These are phyloP conservation scores for Pythium dissotocum DNA, from an alignment of 352 stramenopile species.

Conservation along the genomic window DNA sequence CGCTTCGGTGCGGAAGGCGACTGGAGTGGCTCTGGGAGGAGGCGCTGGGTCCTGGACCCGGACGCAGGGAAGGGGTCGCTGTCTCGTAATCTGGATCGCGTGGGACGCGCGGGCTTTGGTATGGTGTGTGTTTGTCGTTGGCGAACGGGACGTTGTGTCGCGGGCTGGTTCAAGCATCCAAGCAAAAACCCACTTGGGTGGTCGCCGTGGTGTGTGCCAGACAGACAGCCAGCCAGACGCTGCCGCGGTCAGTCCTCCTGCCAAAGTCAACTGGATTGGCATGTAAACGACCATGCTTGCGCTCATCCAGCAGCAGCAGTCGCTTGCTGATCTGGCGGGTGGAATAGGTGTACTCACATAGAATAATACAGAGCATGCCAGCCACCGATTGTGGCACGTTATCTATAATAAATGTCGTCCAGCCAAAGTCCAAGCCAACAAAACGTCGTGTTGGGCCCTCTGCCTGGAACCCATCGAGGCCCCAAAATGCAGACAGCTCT, in stretches of 20 bases:
- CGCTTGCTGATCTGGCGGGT: background rate
- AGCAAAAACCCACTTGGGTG: background rate
- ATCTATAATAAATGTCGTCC: background rate
- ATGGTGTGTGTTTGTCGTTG: background rate
- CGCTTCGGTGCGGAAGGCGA: background rate
- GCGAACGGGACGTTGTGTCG: conserved; percentile 2
- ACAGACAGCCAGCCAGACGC: background rate
- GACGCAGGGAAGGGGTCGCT: background rate
- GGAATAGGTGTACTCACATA: background rate
- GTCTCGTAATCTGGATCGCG: background rate
- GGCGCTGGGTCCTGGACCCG: background rate
- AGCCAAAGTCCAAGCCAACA: too few species aligned
- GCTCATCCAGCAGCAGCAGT: background rate
- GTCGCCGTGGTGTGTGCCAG: background rate
- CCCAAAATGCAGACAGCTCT: too few species aligned
- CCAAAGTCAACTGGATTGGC: background rate
- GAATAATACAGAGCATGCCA: background rate
- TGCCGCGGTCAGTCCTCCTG: background rate
- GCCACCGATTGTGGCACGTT: background rate
- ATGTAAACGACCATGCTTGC: background rate
- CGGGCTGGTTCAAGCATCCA: background rate
- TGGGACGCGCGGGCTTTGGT: background rate
- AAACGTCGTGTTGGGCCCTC: too few species aligned
- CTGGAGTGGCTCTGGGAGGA: background rate
- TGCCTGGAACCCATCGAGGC: too few species aligned